Base-by-base conservation (phyloP, 1,284 basidiomycete species). In the Ustilago cynodontis region DNA sequence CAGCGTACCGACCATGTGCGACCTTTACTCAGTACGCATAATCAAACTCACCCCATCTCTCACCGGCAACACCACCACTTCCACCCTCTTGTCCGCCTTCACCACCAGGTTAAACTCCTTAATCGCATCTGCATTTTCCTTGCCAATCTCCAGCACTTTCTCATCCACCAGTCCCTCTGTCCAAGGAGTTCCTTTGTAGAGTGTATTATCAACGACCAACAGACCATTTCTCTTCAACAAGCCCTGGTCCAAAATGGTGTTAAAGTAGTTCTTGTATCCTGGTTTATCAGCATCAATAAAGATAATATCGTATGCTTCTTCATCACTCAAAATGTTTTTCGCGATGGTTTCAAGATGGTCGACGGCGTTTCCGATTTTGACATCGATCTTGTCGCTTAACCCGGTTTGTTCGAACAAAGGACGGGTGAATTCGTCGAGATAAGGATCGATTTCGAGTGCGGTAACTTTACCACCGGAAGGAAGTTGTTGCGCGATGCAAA, bases 261-360 rank as follows among this genome's bases (percentile, higher is more conserved):
- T 43, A 26, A 83, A 85, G 64, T 86, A 86, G 0, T 18, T 64
- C 45, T 39, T 57, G 59, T 86, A 86, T 0, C 74, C 80, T 0
- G 79, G 79, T 63, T 86, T 86, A 59, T 86, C 85, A 1, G 85
- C 86, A 56, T 86, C 86, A 59, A 86, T 86, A 61, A 86, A 86
- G 53, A 86, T 85, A 54, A 86, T 59, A 59, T 86, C 85, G 59
- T 83, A 86, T 0, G 73, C 71, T 13, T 79, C 74, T 26, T 78
- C 61, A 13, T 79, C 74, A 13, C 20, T 45, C 20, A 65, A 2
- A 7, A 74, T 59, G 22, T 65, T 54, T 28, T 71, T 54, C 0
- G 81, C 68, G 31, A 82, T 41, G 0, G 65, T 24, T 8, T 75
- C 39, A 20, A 86, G 68, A 7, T 78, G 70, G 3, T 85, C 77